Evolutionary conservation across 139 green algal genomes (phyloP).

Genomic region (Helicosporidium sp.): DNA sequence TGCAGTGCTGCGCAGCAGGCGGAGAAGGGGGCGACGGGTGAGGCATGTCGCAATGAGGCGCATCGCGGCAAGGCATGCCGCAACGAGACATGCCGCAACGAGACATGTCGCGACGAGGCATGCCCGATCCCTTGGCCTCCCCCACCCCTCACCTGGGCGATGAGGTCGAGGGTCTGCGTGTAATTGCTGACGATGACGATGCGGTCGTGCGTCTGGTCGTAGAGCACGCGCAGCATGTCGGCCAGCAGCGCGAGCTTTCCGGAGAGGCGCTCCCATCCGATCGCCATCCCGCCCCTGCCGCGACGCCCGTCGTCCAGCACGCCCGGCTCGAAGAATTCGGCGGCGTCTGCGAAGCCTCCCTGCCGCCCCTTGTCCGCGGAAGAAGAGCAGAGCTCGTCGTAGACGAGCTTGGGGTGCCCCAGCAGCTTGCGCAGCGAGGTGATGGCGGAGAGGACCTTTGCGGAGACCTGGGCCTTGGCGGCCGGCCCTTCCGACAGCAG

Average conservation of each 20-base stretch:
- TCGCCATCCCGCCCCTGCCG: slow-evolving; percentile 29
- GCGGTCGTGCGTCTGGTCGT: slow-evolving; percentile 55
- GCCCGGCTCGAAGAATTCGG: slow-evolving; percentile 52
- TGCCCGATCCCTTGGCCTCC: too few relatives aligned
- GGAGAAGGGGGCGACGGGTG: too few relatives aligned
- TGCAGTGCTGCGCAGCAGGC: slow-evolving; percentile 44
- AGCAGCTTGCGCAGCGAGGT: slow-evolving; percentile 89
- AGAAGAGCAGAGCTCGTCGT: slow-evolving; percentile 31
- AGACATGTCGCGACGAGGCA: too few relatives aligned
- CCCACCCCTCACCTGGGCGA: slow-evolving; percentile 27
- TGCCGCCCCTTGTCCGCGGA: not conserved
- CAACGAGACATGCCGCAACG: too few relatives aligned
- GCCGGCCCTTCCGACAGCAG: too few relatives aligned
- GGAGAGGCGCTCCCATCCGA: slow-evolving; percentile 47
- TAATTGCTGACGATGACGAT: slow-evolving; percentile 89
- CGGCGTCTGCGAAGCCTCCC: slow-evolving; percentile 49
- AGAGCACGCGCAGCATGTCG: slow-evolving; percentile 61
- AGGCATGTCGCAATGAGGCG: too few relatives aligned
- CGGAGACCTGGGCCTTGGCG: slow-evolving; percentile 19
- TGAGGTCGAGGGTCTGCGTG: slow-evolving; percentile 76
- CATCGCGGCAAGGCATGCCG: too few relatives aligned
- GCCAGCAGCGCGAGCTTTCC: slow-evolving; percentile 50
- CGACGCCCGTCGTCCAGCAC: slow-evolving; percentile 58
- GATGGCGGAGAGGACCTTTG: slow-evolving; percentile 63
- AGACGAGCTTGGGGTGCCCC: slow-evolving; percentile 92